phyloP scores from a whole-genome alignment of 2,329 filamentous ascomycete genomes.

The Xylariaceae sp. region DNA sequence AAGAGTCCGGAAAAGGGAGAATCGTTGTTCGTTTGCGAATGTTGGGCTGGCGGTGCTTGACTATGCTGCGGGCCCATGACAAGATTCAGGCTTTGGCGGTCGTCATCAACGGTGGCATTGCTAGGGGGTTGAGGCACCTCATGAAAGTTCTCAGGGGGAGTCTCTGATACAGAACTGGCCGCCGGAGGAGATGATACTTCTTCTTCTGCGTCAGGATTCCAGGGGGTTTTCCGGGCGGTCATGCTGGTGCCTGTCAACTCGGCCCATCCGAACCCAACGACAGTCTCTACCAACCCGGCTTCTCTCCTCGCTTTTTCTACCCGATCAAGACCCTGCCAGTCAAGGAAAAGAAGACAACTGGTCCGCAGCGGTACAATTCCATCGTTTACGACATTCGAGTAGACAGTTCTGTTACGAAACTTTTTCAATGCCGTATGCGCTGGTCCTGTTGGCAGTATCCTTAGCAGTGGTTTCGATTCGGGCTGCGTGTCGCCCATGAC shows the following conservation, averaged over 20 bases:
- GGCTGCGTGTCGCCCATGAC: conserved; percentile 60
- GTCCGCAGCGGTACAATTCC: conserved; percentile 93
- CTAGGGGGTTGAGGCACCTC: conserved; percentile 67
- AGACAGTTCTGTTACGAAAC: conserved; percentile 86
- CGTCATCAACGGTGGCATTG: conserved; percentile 63
- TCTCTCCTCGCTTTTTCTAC: conserved; percentile 93
- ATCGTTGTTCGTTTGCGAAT: conserved; percentile 35
- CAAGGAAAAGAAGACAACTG: conserved; percentile 91
- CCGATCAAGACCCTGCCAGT: conserved; percentile 89
- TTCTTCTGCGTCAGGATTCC: conserved; percentile 36
- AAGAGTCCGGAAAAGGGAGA: conserved; percentile 60
- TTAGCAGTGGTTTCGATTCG: conserved; percentile 79
- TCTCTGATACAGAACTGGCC: conserved; percentile 33
- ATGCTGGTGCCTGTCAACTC: conserved; percentile 75
- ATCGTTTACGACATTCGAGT: conserved; percentile 97
- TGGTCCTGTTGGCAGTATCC: conserved; percentile 85
- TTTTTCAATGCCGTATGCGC: conserved; percentile 81
- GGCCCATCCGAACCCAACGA: conserved; percentile 91
- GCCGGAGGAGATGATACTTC: conserved; percentile 23
- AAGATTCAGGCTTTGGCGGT: conserved; percentile 52
- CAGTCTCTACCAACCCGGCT: conserved; percentile 85
- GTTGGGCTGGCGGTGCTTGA: conserved; percentile 25
- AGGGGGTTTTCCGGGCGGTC: conserved; percentile 42
- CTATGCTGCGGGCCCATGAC: conserved; percentile 31
- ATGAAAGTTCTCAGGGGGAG: conserved; percentile 36